Conservation (phyloP, 208 protist genomes). For the Angomonas deanei region DNA sequence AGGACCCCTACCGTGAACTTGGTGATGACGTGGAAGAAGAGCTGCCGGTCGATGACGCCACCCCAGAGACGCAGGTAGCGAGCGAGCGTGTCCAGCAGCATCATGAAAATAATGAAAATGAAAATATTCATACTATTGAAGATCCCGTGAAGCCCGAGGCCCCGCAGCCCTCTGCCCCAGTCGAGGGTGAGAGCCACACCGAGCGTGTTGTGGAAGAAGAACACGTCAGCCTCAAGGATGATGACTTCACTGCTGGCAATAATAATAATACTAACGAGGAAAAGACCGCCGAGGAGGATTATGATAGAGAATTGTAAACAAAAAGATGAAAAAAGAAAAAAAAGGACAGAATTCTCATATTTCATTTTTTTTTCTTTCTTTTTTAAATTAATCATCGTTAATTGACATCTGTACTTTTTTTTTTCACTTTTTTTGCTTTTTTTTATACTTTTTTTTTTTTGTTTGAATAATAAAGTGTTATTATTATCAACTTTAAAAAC, state of each 20-base stretch:
- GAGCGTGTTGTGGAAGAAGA: not conserved
- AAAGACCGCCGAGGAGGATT: not conserved
- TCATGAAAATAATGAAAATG: constrained; percentile 7
- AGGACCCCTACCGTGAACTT: not conserved
- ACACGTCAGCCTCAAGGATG: not conserved
- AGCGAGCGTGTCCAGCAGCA: too few species aligned
- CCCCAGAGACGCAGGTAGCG: too few species aligned
- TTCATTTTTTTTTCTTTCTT: too few species aligned
- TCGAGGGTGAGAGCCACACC: not conserved
- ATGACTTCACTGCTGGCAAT: not conserved
- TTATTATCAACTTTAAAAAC: too few species aligned
- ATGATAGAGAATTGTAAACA: too few species aligned
- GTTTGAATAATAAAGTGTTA: too few species aligned
- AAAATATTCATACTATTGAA: not conserved
- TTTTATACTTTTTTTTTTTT: too few species aligned
- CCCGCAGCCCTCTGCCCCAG: not conserved
- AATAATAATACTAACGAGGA: constrained; percentile 7
- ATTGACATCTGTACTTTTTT: too few species aligned
- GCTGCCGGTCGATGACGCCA: constrained; percentile 8
- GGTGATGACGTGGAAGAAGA: constrained; percentile 5
- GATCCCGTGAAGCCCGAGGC: not conserved
- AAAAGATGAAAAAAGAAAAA: too few species aligned
- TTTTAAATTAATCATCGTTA: too few species aligned
- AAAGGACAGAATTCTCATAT: too few species aligned
- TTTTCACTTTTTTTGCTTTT: too few species aligned